Percentiles rank a stretch among this genome's conserved stretches.
Evolutionary conservation across 345 rosid genomes (phyloP).

Genomic region (Eutrema yunnanense): DNA sequence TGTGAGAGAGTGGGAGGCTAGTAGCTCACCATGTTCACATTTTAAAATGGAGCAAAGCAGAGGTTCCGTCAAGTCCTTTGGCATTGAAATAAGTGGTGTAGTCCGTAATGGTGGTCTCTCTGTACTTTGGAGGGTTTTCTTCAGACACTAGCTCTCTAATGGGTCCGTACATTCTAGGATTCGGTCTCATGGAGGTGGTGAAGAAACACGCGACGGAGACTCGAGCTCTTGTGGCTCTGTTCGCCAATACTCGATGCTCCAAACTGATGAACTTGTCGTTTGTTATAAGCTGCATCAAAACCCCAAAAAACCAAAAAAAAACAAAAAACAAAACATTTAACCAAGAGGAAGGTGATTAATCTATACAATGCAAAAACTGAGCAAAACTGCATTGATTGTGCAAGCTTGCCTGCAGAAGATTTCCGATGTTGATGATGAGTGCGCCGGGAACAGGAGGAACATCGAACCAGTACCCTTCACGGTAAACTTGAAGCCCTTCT

Average conservation of each 20-base stretch:
- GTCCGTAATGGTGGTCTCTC: constrained; percentile 34
- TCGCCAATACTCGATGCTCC: constrained; percentile 44
- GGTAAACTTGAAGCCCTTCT: constrained; percentile 52
- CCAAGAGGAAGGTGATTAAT: background rate
- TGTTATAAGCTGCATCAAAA: constrained; percentile 34
- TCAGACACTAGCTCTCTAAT: constrained; percentile 45
- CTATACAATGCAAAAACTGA: background rate
- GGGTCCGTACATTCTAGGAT: constrained; percentile 29
- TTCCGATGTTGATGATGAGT: constrained; percentile 48
- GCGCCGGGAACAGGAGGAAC: constrained; percentile 45
- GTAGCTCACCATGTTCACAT: constrained; percentile 2
- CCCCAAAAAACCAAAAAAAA: background rate
- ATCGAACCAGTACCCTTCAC: constrained; percentile 39
- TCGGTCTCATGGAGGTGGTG: constrained; percentile 17
- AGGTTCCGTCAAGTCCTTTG: constrained; percentile 40
- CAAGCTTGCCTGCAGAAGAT: constrained; percentile 48
- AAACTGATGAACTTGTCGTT: constrained; percentile 40
- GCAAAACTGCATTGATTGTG: background rate
- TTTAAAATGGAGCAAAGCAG: constrained; percentile 26
- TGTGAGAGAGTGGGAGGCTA: background rate
- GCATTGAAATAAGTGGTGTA: constrained; percentile 13
- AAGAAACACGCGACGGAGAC: constrained; percentile 43
- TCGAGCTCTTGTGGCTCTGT: constrained; percentile 23
- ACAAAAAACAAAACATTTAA: background rate
- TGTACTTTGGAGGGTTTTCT: constrained; percentile 42